Conservation (phyloP, 768 basidiomycete genomes). For the Scleroderma bovista region DNA sequence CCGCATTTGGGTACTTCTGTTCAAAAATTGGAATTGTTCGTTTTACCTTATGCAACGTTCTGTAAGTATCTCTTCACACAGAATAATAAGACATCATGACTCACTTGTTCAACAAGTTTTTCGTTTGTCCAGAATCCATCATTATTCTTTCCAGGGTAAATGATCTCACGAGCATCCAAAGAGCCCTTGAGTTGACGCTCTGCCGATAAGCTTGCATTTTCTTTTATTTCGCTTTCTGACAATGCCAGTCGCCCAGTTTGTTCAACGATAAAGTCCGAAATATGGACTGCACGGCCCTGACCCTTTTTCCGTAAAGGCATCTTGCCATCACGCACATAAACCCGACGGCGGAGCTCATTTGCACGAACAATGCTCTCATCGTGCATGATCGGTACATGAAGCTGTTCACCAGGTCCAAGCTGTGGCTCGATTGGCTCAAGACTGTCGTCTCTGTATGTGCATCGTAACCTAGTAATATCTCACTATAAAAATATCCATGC, state of each 20-base stretch:
- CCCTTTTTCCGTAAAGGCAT: conserved; percentile 26
- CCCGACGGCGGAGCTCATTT: conserved; percentile 10
- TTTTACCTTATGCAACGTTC: conserved; percentile 8
- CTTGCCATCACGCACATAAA: conserved; percentile 20
- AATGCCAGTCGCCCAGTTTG: conserved; percentile 12
- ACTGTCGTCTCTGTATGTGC: conserved; percentile 5
- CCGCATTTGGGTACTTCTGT: conserved; percentile 12
- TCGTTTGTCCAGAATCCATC: conserved; percentile 20
- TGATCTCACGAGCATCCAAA: conserved; percentile 13
- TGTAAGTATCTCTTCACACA: not conserved
- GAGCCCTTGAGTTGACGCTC: conserved; percentile 45
- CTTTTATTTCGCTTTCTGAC: not conserved
- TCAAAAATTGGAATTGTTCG: conserved; percentile 15
- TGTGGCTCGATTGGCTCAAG: conserved; percentile 9
- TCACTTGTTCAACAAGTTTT: conserved; percentile 8
- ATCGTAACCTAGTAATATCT: conserved; percentile 4
- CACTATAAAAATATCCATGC: no score
- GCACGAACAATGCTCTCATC: conserved; percentile 18
- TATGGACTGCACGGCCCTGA: conserved; percentile 14
- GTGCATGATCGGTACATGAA: conserved; percentile 15
- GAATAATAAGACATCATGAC: not conserved
- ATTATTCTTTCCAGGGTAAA: conserved; percentile 18
- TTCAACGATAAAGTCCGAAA: conserved; percentile 16
- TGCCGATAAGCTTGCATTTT: not conserved
- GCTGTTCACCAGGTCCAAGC: conserved; percentile 9